Conservation (phyloP, 1,139 yeast species). For the Meyerozyma athensensis region DNA sequence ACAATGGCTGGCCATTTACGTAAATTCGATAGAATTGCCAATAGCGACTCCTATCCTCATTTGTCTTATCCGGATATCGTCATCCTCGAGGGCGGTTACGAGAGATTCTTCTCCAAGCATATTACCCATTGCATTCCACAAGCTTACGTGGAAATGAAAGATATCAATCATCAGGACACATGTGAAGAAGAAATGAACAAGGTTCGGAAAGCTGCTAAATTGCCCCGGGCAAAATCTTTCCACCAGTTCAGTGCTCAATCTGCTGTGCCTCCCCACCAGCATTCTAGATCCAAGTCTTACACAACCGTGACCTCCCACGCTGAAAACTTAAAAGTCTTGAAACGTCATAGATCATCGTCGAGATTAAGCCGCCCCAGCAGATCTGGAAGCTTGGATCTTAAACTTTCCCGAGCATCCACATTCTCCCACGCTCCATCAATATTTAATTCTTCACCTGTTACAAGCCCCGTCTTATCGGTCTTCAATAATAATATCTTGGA, state of each 20-base stretch:
- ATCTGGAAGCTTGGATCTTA: slow-evolving; percentile 8
- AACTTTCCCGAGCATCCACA: slow-evolving; percentile 19
- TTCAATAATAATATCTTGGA: slow-evolving; percentile 8
- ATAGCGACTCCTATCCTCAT: slow-evolving; percentile 72
- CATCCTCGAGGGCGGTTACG: slow-evolving; percentile 88
- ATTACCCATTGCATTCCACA: slow-evolving; percentile 62
- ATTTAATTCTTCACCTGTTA: slow-evolving; percentile 12
- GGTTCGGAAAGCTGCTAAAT: slow-evolving; percentile 57
- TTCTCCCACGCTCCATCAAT: slow-evolving; percentile 21
- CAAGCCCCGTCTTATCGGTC: slow-evolving; percentile 7
- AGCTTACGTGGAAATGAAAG: slow-evolving; percentile 84
- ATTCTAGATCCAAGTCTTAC: slow-evolving; percentile 27
- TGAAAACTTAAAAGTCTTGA: slow-evolving; percentile 29
- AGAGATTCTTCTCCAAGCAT: slow-evolving; percentile 59
- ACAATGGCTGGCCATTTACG: slow-evolving; percentile 84
- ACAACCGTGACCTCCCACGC: slow-evolving; percentile 30
- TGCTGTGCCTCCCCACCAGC: slow-evolving; percentile 14
- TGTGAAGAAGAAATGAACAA: slow-evolving; percentile 72
- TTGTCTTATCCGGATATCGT: slow-evolving; percentile 84
- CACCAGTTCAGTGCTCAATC: slow-evolving; percentile 18
- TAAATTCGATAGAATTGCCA: slow-evolving; percentile 71
- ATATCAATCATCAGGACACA: slow-evolving; percentile 55
- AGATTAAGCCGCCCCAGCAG: slow-evolving; percentile 7
- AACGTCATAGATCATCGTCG: slow-evolving; percentile 30
- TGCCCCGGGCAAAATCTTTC: slow-evolving; percentile 36